Percentiles rank a stretch among this genome's conserved stretches.
Evolutionary conservation across 2,329 filamentous ascomycete species (phyloP).

Genomic region (Claviceps fusiformis): DNA sequence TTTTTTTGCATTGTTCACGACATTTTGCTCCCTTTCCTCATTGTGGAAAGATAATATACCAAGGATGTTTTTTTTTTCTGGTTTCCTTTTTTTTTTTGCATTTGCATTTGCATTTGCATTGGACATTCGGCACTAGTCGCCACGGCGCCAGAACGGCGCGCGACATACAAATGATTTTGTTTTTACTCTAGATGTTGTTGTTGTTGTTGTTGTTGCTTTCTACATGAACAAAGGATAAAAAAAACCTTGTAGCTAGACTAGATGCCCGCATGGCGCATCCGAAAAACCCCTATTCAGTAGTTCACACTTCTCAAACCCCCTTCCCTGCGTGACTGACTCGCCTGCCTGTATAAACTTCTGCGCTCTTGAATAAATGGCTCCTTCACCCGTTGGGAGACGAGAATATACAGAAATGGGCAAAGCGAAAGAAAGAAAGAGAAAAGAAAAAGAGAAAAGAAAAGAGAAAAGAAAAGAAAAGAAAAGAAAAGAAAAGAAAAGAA

Average conservation of each 20-base stretch:
- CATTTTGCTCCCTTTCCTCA: not conserved
- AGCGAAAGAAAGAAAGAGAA: too few relatives aligned
- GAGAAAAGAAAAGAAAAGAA: not conserved
- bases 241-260: constrained; percentile 3
- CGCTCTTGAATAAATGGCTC: not conserved
- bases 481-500: not conserved
- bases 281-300: not conserved
- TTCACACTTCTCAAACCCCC: not conserved
- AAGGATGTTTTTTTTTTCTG: not conserved
- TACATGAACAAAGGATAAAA: not conserved
- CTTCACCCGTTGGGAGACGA: too few relatives aligned
- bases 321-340: not conserved
- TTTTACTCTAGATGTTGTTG: not conserved
- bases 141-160: not conserved
- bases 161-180: not conserved
- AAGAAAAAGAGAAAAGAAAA: not conserved
- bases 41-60: not conserved
- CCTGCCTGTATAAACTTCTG: not conserved
- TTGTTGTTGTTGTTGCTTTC: not conserved
- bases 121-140: not conserved
- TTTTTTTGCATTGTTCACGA: not conserved
- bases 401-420: too few relatives aligned
- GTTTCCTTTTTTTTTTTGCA: not conserved
- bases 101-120: not conserved
- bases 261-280: not conserved